These are phyloP conservation scores for Irpex sp. DNA, from an alignment of 1,284 basidiomycete species.

Conservation along the genomic window DNA sequence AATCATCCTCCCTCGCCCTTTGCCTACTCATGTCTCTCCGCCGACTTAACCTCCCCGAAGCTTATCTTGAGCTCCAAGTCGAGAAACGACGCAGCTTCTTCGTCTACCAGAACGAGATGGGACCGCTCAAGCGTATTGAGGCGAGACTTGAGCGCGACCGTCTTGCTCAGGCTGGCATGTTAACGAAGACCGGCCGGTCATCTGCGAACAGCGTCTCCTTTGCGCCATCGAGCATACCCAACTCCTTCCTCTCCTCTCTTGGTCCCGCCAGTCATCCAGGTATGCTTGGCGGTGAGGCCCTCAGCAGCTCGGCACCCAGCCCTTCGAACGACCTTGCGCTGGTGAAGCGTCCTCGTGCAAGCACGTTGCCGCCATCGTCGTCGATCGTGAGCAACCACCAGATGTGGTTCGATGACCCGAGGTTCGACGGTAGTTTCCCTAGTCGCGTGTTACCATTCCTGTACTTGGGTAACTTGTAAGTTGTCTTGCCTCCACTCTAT, in stretches of 20 bases:
- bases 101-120: slow-evolving; percentile 83
- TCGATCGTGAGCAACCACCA: slow-evolving; percentile 62
- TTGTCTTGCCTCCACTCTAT: slow-evolving; percentile 22
- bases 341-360: slow-evolving; percentile 56
- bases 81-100: slow-evolving; percentile 81
- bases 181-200: slow-evolving; percentile 24
- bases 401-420: slow-evolving; percentile 88
- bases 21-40: slow-evolving; percentile 85
- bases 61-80: slow-evolving; percentile 82
- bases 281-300: background rate
- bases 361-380: slow-evolving; percentile 63
- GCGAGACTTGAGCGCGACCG: slow-evolving; percentile 47
- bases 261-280: slow-evolving; percentile 19
- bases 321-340: background rate
- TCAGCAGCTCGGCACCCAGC: slow-evolving; percentile 5
- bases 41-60: slow-evolving; percentile 74
- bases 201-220: slow-evolving; percentile 51
- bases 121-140: slow-evolving; percentile 77
- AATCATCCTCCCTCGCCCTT: slow-evolving; percentile 86
- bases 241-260: slow-evolving; percentile 10
- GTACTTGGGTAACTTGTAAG: slow-evolving; percentile 92
- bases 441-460: slow-evolving; percentile 92
- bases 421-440: slow-evolving; percentile 96
- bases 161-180: slow-evolving; percentile 9
- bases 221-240: slow-evolving; percentile 21